phyloP scores from a whole-genome alignment of 2,329 filamentous ascomycete species.

The Lecanosticta acicola region DNA sequence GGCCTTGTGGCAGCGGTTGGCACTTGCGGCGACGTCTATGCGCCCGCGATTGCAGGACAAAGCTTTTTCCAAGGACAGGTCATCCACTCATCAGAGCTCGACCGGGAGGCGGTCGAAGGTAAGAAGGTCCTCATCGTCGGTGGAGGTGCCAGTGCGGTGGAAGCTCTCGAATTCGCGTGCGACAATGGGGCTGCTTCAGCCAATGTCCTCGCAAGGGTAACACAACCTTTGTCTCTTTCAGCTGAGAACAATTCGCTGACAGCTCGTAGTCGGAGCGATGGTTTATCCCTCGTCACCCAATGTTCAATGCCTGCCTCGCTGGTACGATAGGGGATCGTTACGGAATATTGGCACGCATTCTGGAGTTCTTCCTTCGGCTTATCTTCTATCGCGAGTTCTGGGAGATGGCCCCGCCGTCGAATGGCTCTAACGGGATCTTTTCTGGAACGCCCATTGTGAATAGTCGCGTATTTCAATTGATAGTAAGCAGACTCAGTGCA shows the following conservation, averaged over 20 bases:
- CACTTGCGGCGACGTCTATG: constrained; percentile 60
- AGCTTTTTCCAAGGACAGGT: constrained; percentile 61
- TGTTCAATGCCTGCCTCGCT: constrained; percentile 67
- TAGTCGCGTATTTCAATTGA: constrained; percentile 34
- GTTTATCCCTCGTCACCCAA: constrained; percentile 59
- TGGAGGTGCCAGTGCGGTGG: constrained; percentile 75
- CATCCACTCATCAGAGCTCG: constrained; percentile 71
- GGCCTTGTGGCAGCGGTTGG: constrained; percentile 73
- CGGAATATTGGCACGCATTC: constrained; percentile 72
- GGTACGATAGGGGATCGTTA: constrained; percentile 67
- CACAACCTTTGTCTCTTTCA: background rate
- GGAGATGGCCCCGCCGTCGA: constrained; percentile 60
- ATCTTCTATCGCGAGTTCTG: constrained; percentile 79
- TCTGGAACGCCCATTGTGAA: constrained; percentile 59
- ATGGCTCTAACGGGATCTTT: constrained; percentile 60
- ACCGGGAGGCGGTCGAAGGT: constrained; percentile 63
- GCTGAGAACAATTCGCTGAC: background rate
- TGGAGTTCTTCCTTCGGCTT: constrained; percentile 65
- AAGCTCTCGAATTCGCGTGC: constrained; percentile 73
- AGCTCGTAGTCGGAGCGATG: constrained; percentile 37
- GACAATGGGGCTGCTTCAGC: constrained; percentile 60
- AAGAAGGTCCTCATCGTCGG: constrained; percentile 75
- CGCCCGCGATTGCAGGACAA: constrained; percentile 56
- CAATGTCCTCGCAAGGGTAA: constrained; percentile 52
- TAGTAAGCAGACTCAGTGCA: constrained; percentile 39